Base-by-base conservation (phyloP, 164 flowering plant species). In the Stephania japonica region DNA sequence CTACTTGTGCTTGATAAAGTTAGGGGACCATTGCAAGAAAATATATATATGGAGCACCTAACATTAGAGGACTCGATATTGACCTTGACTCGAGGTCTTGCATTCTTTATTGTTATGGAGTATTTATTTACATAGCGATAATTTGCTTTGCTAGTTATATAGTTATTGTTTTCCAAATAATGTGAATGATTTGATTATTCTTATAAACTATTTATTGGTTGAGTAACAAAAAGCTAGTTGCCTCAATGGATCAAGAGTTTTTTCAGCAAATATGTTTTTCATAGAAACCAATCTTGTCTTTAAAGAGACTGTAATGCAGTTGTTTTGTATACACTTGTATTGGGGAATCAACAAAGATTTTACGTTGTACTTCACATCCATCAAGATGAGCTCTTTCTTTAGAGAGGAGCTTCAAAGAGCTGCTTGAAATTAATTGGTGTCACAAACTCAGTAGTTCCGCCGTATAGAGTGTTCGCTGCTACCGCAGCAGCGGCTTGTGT, bases 31-130 rank as follows among this genome's bases (percentile, higher is more conserved):
- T 13, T 21, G 3, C 19, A 70, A 14, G n/a, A 47, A 5, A 13
- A 12, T 21, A 44, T 6, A n/a, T 27, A 50, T 50, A 7, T 50
- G 59, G 59, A 50, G 62, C 7, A 56, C 23, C 63, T 59, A 59
- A 23, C 63, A 0, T 18, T 59, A 59, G 63, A 59, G 24, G 63
- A 59, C 56, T 38, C 3, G 56, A 42, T 27, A 42, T 73, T 75
- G 88, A 84, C 87, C 89, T 81, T 79, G 81, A 72, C 89, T 87
- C 86, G 80, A 82, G 93, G 93, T 86, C 90, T 86, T 89, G 65
- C 82, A 87, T 86, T 86, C 85, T 82, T 87, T 27, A 27, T 27
- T 85, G 70, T 41, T n/a, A 43, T 14, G 43, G 9, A 67, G 42
- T 70, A 27, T 72, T 75, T 70, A 27, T 72, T 75, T 71, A 27